These are phyloP conservation scores for Volvox reticuliferus DNA, from an alignment of 139 green algal genomes.

Conservation along the genomic window DNA sequence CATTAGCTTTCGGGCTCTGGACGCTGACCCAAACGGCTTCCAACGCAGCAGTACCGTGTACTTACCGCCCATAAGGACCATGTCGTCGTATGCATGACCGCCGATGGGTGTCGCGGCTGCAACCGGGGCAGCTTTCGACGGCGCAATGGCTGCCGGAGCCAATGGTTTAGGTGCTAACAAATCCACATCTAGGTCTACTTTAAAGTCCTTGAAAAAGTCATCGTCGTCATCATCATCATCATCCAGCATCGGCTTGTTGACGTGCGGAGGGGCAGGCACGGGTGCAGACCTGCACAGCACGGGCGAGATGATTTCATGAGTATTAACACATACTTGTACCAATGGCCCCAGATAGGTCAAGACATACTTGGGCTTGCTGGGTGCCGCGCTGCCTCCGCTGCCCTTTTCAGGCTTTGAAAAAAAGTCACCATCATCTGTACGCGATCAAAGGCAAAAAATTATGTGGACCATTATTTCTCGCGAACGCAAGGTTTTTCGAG, in stretches of 20 bases:
- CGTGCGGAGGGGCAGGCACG: not conserved
- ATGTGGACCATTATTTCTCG: too few species aligned
- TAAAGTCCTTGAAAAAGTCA: constrained; percentile 32
- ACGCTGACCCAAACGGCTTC: too few species aligned
- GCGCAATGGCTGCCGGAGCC: not conserved
- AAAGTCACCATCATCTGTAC: constrained; percentile 18
- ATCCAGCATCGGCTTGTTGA: too few species aligned
- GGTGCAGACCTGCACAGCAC: not conserved
- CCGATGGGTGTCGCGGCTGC: not conserved
- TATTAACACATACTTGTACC: too few species aligned
- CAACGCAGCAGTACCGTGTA: not conserved
- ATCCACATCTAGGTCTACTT: not conserved
- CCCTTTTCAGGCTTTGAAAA: not conserved
- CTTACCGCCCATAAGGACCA: not conserved
- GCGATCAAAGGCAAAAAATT: not conserved
- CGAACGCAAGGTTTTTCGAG: too few species aligned
- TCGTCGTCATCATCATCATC: constrained; percentile 32
- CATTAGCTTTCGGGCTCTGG: too few species aligned
- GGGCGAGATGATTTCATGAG: too few species aligned
- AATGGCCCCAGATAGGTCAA: too few species aligned
- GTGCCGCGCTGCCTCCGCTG: not conserved
- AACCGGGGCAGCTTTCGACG: not conserved
- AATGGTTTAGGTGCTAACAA: not conserved
- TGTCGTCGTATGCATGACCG: not conserved
- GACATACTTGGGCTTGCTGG: constrained; percentile 22